phyloP scores from a whole-genome alignment of 495 filamentous ascomycete species.

The Penicillium waksmanii region DNA sequence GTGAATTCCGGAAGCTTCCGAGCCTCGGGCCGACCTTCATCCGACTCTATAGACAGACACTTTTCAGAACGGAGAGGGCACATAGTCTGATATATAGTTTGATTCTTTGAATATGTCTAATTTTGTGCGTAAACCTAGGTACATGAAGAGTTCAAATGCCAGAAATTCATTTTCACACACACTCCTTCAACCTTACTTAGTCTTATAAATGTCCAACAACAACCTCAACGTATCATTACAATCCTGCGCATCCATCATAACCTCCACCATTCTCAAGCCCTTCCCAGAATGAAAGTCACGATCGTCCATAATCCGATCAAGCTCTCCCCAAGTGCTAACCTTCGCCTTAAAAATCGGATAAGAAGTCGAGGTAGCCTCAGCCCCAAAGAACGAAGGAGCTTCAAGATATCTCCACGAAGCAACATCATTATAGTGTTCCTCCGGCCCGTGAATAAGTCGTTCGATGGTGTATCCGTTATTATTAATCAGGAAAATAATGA shows the following conservation, averaged over 20 bases:
- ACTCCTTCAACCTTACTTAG: background rate
- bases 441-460: slow-evolving; percentile 68
- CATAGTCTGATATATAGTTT: too few species aligned
- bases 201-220: slow-evolving; percentile 5
- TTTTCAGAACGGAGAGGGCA: too few species aligned
- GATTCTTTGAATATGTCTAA: too few species aligned
- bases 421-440: slow-evolving; percentile 70
- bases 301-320: slow-evolving; percentile 5
- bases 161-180: background rate
- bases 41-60: background rate
- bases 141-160: too few species aligned
- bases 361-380: background rate
- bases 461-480: slow-evolving; percentile 77
- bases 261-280: slow-evolving; percentile 15
- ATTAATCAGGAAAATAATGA: slow-evolving; percentile 75
- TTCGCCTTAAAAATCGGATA: slow-evolving; percentile 12
- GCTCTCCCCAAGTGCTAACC: slow-evolving; percentile 6
- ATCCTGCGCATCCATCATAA: slow-evolving; percentile 12
- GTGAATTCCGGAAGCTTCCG: slow-evolving; percentile 2
- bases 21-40: slow-evolving; percentile 8
- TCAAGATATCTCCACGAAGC: slow-evolving; percentile 11
- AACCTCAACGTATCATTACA: slow-evolving; percentile 11
- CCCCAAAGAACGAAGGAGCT: slow-evolving; percentile 11
- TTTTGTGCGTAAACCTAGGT: too few species aligned
- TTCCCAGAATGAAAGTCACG: slow-evolving; percentile 4